A percentile compares a stretch with the other conserved stretches of the same genome.
These are phyloP conservation scores for Melampsora americana DNA, from an alignment of 1,284 basidiomycete genomes.

Conservation along the genomic window DNA sequence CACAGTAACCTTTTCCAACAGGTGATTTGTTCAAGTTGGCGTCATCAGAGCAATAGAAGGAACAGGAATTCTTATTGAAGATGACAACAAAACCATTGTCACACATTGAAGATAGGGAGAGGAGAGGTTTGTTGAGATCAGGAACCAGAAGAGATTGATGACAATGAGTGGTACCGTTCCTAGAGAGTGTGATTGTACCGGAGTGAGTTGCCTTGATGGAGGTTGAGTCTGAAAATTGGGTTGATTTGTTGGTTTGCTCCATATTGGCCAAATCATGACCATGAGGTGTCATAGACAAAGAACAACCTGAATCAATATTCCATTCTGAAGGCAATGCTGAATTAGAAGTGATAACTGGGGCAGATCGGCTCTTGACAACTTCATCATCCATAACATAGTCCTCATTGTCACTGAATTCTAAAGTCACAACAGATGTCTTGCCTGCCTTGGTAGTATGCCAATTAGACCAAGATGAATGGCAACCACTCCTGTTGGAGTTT, in stretches of 20 bases:
- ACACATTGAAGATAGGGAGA: background rate
- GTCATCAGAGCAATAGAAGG: background rate
- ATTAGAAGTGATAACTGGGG: too few relatives aligned
- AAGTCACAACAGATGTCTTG: too few relatives aligned
- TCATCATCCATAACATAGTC: too few relatives aligned
- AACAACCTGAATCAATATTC: constrained; percentile 16
- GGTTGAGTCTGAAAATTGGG: background rate
- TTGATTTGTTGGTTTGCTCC: background rate
- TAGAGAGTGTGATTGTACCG: background rate
- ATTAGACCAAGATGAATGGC: too few relatives aligned
- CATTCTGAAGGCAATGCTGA: background rate
- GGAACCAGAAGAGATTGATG: constrained; percentile 11
- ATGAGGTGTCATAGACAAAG: background rate
- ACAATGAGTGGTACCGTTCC: background rate
- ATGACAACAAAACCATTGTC: background rate
- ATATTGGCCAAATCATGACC: background rate
- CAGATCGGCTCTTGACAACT: too few relatives aligned
- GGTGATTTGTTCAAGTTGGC: background rate
- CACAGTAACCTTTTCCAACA: constrained; percentile 14
- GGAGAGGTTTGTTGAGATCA: background rate
- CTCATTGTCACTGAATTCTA: too few relatives aligned
- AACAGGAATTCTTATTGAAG: background rate
- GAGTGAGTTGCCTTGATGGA: constrained; percentile 5
- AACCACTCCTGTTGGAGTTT: too few relatives aligned
- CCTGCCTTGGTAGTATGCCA: too few relatives aligned